Percentiles rank a stretch among this genome's conserved stretches.
These are phyloP conservation scores for Trichoderma lentiforme DNA, from an alignment of 2,329 filamentous ascomycete species.

Conservation along the genomic window DNA sequence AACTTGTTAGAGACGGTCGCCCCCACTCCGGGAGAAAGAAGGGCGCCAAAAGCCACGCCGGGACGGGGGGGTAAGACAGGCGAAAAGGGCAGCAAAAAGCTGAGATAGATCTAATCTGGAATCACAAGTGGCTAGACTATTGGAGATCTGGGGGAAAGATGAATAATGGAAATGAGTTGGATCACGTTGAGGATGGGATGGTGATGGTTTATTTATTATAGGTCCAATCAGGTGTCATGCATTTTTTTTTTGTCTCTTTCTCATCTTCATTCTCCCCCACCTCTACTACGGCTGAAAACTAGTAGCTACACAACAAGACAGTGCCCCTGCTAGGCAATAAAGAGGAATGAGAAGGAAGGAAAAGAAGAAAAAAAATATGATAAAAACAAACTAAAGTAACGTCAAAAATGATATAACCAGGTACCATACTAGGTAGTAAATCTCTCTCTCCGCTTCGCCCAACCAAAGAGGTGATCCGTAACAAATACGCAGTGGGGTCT, in stretches of 20 bases:
- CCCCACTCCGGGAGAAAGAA: constrained; percentile 12
- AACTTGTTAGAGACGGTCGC: not conserved
- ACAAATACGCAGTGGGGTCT: not conserved
- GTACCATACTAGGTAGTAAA: not conserved
- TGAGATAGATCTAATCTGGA: not conserved
- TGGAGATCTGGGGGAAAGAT: not conserved
- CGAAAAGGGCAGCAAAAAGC: not conserved
- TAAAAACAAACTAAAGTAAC: not conserved
- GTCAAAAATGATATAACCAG: not conserved
- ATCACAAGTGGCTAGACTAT: not conserved
- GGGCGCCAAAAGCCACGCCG: constrained; percentile 2
- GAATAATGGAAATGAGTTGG: not conserved
- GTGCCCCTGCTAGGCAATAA: not conserved
- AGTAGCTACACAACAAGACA: not conserved
- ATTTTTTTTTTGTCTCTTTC: not conserved
- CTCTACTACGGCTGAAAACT: not conserved
- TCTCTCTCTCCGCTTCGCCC: not conserved
- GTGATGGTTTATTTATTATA: not conserved
- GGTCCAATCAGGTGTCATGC: not conserved
- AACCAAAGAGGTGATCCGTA: not conserved
- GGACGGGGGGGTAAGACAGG: not conserved
- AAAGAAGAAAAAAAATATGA: not conserved
- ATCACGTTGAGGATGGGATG: not conserved
- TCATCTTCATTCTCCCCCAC: not conserved
- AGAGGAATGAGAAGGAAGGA: not conserved